Evolutionary conservation across 805 yeast genomes (phyloP).

Genomic region (Saccharomycopsis javanensis): DNA sequence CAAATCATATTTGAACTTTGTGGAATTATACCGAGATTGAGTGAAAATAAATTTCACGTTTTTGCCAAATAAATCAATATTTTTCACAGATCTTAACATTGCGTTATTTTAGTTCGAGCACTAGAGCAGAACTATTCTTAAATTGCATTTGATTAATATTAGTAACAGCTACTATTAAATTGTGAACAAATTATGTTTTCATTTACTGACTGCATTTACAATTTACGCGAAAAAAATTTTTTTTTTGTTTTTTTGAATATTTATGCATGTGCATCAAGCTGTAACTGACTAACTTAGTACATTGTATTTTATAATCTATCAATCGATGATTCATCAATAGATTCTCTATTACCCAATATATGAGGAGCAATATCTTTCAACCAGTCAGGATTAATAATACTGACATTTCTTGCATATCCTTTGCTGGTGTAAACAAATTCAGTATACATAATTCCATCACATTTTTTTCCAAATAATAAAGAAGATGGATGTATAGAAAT

Average conservation of each 20-base stretch:
- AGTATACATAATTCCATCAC: conserved; percentile 86
- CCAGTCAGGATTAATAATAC: conserved; percentile 76
- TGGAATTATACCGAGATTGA: not conserved
- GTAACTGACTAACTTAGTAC: not conserved
- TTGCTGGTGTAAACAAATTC: conserved; percentile 90
- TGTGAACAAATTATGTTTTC: too few species aligned
- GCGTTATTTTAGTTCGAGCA: not conserved
- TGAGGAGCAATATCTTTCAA: conserved; percentile 73
- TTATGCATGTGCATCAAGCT: not conserved
- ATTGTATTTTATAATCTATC: not conserved
- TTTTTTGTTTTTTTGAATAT: conserved; percentile 1
- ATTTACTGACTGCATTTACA: not conserved
- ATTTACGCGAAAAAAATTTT: not conserved
- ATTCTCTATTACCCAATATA: conserved; percentile 32
- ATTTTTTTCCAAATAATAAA: conserved; percentile 66
- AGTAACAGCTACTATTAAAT: not conserved
- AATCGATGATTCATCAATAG: not conserved
- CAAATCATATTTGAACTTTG: conserved; percentile 21
- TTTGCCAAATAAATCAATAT: not conserved
- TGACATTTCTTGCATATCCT: conserved; percentile 87
- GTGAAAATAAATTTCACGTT: not conserved
- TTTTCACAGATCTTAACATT: not conserved
- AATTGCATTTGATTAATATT: too few species aligned
- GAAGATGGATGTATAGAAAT: conserved; percentile 89
- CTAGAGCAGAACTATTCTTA: too few species aligned